phyloP scores from a whole-genome alignment of 345 rosid species.

The Ricinus communis region DNA sequence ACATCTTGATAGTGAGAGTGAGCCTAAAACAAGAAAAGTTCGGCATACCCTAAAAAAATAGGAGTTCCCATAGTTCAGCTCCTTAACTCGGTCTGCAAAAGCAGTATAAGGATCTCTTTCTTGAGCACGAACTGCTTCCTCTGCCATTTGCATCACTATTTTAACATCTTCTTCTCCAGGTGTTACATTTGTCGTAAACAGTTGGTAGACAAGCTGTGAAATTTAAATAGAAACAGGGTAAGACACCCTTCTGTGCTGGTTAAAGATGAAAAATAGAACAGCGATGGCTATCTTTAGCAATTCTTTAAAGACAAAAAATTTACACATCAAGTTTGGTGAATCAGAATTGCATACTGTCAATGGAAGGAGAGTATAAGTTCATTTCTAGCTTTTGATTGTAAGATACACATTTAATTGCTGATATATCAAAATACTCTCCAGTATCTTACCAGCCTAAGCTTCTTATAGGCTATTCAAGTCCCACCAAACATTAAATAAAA shows the following conservation, averaged over 20 bases:
- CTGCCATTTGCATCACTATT: conserved; percentile 89
- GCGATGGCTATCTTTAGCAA: background rate
- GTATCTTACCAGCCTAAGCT: background rate
- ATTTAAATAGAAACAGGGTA: conserved; percentile 6
- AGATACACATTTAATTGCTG: background rate
- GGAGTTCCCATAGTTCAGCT: conserved; percentile 89
- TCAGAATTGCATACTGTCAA: background rate
- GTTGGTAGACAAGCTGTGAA: conserved; percentile 80
- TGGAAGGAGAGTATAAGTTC: background rate
- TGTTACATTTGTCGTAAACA: conserved; percentile 70
- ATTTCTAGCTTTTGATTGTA: background rate
- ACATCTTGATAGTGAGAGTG: conserved; percentile 10
- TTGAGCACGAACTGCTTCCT: conserved; percentile 83
- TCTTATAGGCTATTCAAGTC: background rate
- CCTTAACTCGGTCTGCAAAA: conserved; percentile 76
- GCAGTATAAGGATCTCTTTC: conserved; percentile 93
- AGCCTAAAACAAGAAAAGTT: conserved; percentile 13
- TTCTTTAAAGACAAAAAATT: background rate
- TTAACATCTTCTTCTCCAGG: conserved; percentile 86
- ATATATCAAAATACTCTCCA: no score
- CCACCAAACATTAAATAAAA: background rate
- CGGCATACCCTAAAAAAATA: conserved; percentile 75
- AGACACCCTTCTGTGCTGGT: background rate
- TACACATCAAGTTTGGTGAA: background rate
- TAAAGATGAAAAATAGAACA: background rate